Conservation (phyloP, 2,329 filamentous ascomycete genomes). For the Nothopassalora personata region DNA sequence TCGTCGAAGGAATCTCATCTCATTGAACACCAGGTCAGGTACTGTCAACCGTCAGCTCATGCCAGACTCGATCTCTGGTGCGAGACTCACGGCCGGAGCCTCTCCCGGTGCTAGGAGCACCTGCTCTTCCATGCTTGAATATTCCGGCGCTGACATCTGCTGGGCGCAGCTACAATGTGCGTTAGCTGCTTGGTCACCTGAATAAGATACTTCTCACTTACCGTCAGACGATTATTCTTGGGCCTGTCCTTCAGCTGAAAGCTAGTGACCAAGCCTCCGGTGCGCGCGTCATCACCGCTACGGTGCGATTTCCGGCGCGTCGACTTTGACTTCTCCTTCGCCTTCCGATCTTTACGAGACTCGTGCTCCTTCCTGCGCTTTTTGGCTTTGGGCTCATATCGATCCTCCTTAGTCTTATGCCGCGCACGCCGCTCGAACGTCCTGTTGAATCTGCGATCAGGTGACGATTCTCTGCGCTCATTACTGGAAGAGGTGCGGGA, state of each 20-base stretch:
- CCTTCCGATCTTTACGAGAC: conserved; percentile 9
- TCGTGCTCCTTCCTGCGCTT: conserved; percentile 31
- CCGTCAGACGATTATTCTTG: conserved; percentile 42
- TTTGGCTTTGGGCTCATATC: conserved; percentile 38
- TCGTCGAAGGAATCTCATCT: conserved; percentile 46
- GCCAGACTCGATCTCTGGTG: conserved; percentile 11
- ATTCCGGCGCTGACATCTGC: conserved; percentile 39
- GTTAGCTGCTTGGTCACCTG: not conserved
- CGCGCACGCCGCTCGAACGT: conserved; percentile 41
- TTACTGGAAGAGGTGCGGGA: conserved; percentile 3
- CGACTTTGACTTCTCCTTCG: conserved; percentile 12
- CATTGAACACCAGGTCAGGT: conserved; percentile 48
- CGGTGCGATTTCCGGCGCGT: conserved; percentile 34
- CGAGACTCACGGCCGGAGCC: conserved; percentile 35
- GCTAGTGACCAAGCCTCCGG: conserved; percentile 36
- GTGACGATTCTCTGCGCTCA: conserved; percentile 1
- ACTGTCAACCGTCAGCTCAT: conserved; percentile 35
- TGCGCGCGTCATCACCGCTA: conserved; percentile 34
- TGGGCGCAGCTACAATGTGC: conserved; percentile 35
- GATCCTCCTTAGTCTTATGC: conserved; percentile 44
- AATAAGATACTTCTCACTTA: conserved; percentile 23
- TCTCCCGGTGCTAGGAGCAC: conserved; percentile 40
- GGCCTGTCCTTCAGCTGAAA: conserved; percentile 44
- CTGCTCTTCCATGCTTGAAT: conserved; percentile 47
- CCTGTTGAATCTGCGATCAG: conserved; percentile 6